Percentiles rank a stretch among this genome's conserved stretches.
Conservation (phyloP, 441 rosid species). For the Bocquillonia castaneifolia region DNA sequence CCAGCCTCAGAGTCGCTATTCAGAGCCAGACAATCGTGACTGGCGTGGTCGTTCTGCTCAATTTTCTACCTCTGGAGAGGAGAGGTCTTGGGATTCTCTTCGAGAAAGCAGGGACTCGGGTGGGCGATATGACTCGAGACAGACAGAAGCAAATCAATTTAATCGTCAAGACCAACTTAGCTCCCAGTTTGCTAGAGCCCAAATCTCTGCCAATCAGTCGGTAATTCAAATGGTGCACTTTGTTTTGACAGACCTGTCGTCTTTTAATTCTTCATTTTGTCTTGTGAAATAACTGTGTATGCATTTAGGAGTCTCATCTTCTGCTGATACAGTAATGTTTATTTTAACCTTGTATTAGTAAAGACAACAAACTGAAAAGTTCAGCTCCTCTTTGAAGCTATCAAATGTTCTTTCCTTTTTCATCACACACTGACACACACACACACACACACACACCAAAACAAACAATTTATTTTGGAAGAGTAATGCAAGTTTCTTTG, state of each 20-base stretch:
- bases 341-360: background rate
- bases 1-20: slow-evolving; percentile 57
- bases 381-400: background rate
- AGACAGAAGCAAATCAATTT: slow-evolving; percentile 44
- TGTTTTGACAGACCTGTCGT: background rate
- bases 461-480: too few species aligned
- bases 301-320: background rate
- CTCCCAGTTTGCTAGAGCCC: slow-evolving; percentile 41
- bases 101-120: slow-evolving; percentile 47
- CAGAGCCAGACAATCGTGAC: slow-evolving; percentile 84
- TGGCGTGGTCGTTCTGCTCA: slow-evolving; percentile 78
- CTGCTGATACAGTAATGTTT: background rate
- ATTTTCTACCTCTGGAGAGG: slow-evolving; percentile 54
- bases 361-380: background rate
- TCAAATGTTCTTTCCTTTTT: background rate
- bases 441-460: too few species aligned
- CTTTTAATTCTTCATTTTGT: background rate
- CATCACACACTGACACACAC: too few species aligned
- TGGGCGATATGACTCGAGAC: slow-evolving; percentile 41
- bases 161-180: slow-evolving; percentile 55
- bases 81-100: slow-evolving; percentile 57
- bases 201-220: slow-evolving; percentile 47
- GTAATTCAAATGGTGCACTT: slow-evolving; percentile 29
- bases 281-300: background rate
- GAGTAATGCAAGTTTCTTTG: background rate